These are phyloP conservation scores for Boletus eberwhitei DNA, from an alignment of 768 basidiomycete species.

Conservation along the genomic window DNA sequence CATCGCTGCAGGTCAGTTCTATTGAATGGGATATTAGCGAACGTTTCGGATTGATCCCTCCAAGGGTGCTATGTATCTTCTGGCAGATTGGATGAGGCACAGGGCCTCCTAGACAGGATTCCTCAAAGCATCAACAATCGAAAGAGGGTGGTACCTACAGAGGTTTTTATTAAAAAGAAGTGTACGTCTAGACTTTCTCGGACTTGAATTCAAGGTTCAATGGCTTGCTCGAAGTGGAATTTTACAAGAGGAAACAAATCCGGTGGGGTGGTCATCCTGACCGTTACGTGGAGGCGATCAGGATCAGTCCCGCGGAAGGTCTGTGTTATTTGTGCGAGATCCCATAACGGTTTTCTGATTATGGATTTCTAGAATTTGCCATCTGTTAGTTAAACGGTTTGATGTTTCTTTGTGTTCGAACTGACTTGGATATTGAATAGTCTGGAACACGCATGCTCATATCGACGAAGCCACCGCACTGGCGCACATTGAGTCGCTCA, in stretches of 20 bases:
- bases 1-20: slow-evolving; percentile 60
- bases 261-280: slow-evolving; percentile 50
- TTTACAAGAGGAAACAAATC: slow-evolving; percentile 68
- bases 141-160: slow-evolving; percentile 71
- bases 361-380: slow-evolving; percentile 49
- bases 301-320: slow-evolving; percentile 72
- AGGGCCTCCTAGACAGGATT: slow-evolving; percentile 58
- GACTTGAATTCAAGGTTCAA: background rate
- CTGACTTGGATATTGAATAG: slow-evolving; percentile 33
- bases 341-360: slow-evolving; percentile 3
- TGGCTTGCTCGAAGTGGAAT: slow-evolving; percentile 48
- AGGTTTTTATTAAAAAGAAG: slow-evolving; percentile 76
- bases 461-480: slow-evolving; percentile 50
- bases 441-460: slow-evolving; percentile 78
- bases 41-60: background rate
- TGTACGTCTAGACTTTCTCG: slow-evolving; percentile 38
- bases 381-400: slow-evolving; percentile 51
- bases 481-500: slow-evolving; percentile 56
- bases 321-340: slow-evolving; percentile 8
- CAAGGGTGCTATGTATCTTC: slow-evolving; percentile 62
- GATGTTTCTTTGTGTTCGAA: background rate
- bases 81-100: slow-evolving; percentile 54
- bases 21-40: background rate
- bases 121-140: slow-evolving; percentile 56
- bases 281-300: slow-evolving; percentile 52